Conservation (phyloP, 352 stramenopile genomes). For the Plasmopara muralis region DNA sequence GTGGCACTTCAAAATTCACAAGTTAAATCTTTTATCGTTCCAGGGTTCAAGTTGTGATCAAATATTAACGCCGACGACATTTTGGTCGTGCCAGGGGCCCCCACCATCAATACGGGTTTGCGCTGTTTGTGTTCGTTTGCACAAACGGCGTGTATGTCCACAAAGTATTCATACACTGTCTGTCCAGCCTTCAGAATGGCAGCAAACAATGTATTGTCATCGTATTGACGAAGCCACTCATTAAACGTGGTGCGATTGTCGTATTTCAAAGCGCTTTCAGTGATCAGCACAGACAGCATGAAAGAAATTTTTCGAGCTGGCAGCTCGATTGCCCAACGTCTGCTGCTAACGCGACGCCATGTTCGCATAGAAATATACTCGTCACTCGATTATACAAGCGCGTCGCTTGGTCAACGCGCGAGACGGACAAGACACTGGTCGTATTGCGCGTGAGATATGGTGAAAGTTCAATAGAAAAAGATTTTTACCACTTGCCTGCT, state of each 20-base stretch:
- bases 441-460: conserved; percentile 91
- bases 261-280: conserved; percentile 94
- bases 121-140: conserved; percentile 92
- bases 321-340: conserved; percentile 61
- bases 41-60: conserved; percentile 91
- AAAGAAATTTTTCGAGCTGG: conserved; percentile 94
- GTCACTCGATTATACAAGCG: conserved; percentile 85
- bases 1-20: conserved; percentile 97
- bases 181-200: conserved; percentile 86
- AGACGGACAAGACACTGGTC: conserved; percentile 91
- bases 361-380: conserved; percentile 83
- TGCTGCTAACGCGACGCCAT: conserved; percentile 56
- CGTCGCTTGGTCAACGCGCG: conserved; percentile 83
- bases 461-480: too few relatives aligned
- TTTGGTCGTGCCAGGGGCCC: conserved; percentile 96
- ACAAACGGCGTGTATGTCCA: conserved; percentile 81
- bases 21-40: conserved; percentile 94
- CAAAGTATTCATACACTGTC: conserved; percentile 92
- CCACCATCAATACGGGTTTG: conserved; percentile 93
- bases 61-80: conserved; percentile 98
- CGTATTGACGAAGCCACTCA: conserved; percentile 90
- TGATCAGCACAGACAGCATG: conserved; percentile 96
- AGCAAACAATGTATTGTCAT: conserved; percentile 82
- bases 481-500: too few relatives aligned
- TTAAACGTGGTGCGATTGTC: conserved; percentile 97